A percentile compares a stretch with the other conserved stretches of the same genome.
These are phyloP conservation scores for Paraconiothyrium sp. DNA, from an alignment of 2,329 filamentous ascomycete genomes.

Conservation along the genomic window DNA sequence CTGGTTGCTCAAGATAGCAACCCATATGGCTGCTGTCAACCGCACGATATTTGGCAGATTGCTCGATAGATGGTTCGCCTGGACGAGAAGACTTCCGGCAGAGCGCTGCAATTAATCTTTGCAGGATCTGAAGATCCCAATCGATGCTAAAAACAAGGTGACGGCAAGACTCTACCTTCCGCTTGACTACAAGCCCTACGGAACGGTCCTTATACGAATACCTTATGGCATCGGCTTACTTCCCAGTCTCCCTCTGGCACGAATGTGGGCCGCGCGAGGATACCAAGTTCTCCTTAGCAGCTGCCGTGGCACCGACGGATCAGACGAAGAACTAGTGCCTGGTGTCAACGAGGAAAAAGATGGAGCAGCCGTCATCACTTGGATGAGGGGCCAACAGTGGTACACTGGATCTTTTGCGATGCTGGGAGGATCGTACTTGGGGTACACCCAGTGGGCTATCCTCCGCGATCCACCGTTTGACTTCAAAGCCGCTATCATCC, in stretches of 20 bases:
- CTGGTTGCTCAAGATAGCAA: too few relatives aligned
- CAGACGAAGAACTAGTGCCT: conserved; percentile 24
- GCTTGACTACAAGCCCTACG: conserved; percentile 15
- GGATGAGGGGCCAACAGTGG: conserved; percentile 22
- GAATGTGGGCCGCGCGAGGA: conserved; percentile 21
- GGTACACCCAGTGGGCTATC: conserved; percentile 26
- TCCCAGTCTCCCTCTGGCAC: neutral
- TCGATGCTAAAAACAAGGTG: too few relatives aligned
- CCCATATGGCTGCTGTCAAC: too few relatives aligned
- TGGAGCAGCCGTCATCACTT: conserved; percentile 21
- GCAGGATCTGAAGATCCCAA: too few relatives aligned
- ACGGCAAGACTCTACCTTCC: conserved; percentile 14
- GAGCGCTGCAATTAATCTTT: too few relatives aligned
- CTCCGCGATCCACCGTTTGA: conserved; percentile 23
- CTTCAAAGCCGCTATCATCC: conserved; percentile 21
- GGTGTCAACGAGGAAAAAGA: conserved; percentile 23
- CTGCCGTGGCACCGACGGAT: conserved; percentile 26
- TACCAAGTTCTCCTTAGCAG: conserved; percentile 25
- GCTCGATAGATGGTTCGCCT: neutral
- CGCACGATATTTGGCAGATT: neutral
- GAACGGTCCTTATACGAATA: conserved; percentile 22
- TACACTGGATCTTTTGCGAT: too few relatives aligned
- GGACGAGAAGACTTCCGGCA: too few relatives aligned
- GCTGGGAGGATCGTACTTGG: conserved; percentile 19
- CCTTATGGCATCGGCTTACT: conserved; percentile 24